Conservation (phyloP, 169 alveolate genomes). For the Theileria parva region DNA sequence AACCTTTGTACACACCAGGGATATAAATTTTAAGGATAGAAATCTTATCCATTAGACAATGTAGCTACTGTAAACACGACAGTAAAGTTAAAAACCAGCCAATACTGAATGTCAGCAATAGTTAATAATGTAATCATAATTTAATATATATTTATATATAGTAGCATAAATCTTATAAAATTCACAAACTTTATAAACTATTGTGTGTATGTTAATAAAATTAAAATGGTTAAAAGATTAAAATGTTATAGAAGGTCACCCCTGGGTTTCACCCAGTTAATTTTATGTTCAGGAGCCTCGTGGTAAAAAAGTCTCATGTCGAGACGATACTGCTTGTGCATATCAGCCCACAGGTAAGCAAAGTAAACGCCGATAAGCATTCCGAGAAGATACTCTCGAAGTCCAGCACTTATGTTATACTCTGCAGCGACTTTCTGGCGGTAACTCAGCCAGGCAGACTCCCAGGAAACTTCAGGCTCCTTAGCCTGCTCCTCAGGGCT, state of each 20-base stretch:
- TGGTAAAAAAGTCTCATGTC: conserved; percentile 87
- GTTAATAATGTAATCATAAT: not conserved
- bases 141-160: not conserved
- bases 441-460: conserved; percentile 85
- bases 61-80: not conserved
- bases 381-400: conserved; percentile 79
- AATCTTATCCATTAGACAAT: not conserved
- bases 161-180: not conserved
- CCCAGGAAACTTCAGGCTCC: conserved; percentile 81
- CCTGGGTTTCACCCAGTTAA: conserved; percentile 87
- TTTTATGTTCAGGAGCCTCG: conserved; percentile 89
- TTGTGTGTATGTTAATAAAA: not conserved
- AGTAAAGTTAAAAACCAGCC: not conserved
- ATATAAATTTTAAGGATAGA: not conserved
- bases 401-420: conserved; percentile 71
- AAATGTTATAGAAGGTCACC: conserved; percentile 78
- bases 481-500: conserved; percentile 77
- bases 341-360: conserved; percentile 75
- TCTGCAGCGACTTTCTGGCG: conserved; percentile 83
- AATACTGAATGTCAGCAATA: not conserved
- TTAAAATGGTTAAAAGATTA: not conserved
- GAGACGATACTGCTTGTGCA: conserved; percentile 72
- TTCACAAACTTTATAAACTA: not conserved
- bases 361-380: conserved; percentile 76
- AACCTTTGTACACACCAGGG: not conserved